A percentile compares a stretch with the other conserved stretches of the same genome.
phyloP scores from a whole-genome alignment of 139 green algal species.

The Diplosphaera chodatii region DNA sequence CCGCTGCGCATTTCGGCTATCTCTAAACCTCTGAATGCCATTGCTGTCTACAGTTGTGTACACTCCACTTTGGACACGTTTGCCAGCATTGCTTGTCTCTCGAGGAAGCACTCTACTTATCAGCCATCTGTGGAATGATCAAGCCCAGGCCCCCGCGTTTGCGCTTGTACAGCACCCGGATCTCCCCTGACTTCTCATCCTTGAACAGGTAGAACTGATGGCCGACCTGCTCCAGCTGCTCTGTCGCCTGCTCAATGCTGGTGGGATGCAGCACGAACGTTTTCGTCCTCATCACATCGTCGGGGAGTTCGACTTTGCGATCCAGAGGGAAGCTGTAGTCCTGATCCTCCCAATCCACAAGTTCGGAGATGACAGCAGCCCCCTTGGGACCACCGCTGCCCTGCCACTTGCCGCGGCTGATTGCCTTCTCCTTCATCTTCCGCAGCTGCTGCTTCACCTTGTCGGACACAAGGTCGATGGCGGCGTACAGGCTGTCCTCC shows the following conservation, averaged over 20 bases:
- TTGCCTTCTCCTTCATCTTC: conserved; percentile 25
- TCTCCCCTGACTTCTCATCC: conserved; percentile 24
- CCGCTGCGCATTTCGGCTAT: too few species aligned
- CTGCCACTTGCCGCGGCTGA: conserved; percentile 22
- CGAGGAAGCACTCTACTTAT: too few species aligned
- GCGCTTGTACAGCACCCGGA: conserved; percentile 55
- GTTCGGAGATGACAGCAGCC: conserved; percentile 6
- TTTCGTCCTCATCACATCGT: conserved; percentile 37
- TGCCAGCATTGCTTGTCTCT: too few species aligned
- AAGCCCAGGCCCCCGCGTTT: conserved; percentile 45
- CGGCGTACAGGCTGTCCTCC: conserved; percentile 55
- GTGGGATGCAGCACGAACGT: conserved; percentile 38
- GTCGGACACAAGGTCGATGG: conserved; percentile 66
- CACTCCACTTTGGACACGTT: too few species aligned
- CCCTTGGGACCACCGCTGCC: conserved; percentile 8
- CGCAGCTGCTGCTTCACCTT: conserved; percentile 46
- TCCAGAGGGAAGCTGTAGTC: conserved; percentile 12
- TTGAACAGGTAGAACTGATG: conserved; percentile 49
- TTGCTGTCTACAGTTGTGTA: too few species aligned
- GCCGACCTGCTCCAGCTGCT: conserved; percentile 33
- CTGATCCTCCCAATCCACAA: conserved; percentile 21
- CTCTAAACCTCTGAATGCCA: too few species aligned
- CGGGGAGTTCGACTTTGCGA: conserved; percentile 10
- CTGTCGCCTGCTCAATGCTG: conserved; percentile 48
- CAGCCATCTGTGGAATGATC: conserved; percentile 32